Conservation (phyloP, 192 early-diverging fungal genomes). For the Glomus cerebriforme region DNA sequence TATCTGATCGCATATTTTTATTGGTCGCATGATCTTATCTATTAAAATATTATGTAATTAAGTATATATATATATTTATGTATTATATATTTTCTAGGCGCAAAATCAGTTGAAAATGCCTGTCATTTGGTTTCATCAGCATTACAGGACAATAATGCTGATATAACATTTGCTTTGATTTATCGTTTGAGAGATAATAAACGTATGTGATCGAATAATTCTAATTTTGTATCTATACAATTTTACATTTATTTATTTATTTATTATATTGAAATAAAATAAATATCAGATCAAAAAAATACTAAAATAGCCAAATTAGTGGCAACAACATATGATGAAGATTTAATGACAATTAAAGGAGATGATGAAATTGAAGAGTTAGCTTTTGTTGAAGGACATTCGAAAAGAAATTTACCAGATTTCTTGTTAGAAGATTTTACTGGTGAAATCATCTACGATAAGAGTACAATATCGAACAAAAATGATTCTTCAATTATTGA, state of each 20-base stretch:
- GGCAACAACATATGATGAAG: conserved; percentile 24
- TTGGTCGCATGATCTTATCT: background rate
- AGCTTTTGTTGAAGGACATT: background rate
- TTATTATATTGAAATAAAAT: no score
- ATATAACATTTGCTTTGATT: conserved; percentile 12
- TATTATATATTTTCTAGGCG: conserved; percentile 3
- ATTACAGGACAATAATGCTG: background rate
- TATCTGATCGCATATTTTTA: background rate
- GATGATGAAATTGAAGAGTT: conserved; percentile 22
- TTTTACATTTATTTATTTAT: no score
- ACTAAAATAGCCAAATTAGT: background rate
- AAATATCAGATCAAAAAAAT: background rate
- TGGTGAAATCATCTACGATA: background rate
- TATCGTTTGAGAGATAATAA: conserved; percentile 5
- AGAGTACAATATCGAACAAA: background rate
- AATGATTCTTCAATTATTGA: background rate
- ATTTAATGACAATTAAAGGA: background rate
- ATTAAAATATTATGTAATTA: background rate
- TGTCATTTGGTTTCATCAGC: conserved; percentile 3
- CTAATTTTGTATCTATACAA: no score
- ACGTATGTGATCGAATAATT: no score
- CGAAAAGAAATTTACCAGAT: conserved; percentile 18
- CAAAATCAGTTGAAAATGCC: conserved; percentile 18
- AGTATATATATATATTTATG: background rate
- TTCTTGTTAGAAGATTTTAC: background rate